Evolutionary conservation across 257 asterid genomes (phyloP), one percentile per base, ranked within the genome.

Genomic region (Gentiana macrophylla): DNA sequence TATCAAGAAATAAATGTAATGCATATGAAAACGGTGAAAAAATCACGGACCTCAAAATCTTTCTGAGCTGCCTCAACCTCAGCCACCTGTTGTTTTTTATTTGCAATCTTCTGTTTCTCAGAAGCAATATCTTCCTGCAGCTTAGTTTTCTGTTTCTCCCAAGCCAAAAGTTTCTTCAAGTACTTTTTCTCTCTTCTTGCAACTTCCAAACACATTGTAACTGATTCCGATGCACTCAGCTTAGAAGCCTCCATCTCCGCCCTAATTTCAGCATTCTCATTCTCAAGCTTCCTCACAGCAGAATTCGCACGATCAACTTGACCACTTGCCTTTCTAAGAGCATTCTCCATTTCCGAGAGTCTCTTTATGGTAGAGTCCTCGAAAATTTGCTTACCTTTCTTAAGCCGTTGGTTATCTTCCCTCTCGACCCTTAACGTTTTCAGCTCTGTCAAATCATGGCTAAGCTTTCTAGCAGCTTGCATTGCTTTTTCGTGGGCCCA

Each of bases 401-500:
- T 84, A 68, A 78, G 62, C 38, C 83, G 65, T 70, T 73, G 89
- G 8, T 78, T 81, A 67, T 87, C 98, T 70, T 91, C 98, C 58
- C 87, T 91, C 72, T 91, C 98, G 84, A 82, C 81, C 78, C 92
- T 81, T 75, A 91, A 54, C 72, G 54, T 74, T 84, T 84, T 84
- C 53, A 91, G 84, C 69, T 91, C 98, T 1, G 88, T 91, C 72
- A 87, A 77, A 73, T 91, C 98, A 64, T 75, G 75, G 62, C 95
- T 79, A 50, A 91, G 86, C 86, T 83, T 91, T 57, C 90, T 76
- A 12, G 98, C 98, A 57, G 98, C 98, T 73, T 87, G 95, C 90
- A 91, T 81, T 4, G 96, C 96, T 75, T 87, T 91, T 66, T 87
- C 83, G 60, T 84, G 96, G 24, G 96, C 98, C 98, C 98, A 87